These are phyloP conservation scores for Lumnitzera racemosa DNA, from an alignment of 345 rosid genomes.

Conservation along the genomic window DNA sequence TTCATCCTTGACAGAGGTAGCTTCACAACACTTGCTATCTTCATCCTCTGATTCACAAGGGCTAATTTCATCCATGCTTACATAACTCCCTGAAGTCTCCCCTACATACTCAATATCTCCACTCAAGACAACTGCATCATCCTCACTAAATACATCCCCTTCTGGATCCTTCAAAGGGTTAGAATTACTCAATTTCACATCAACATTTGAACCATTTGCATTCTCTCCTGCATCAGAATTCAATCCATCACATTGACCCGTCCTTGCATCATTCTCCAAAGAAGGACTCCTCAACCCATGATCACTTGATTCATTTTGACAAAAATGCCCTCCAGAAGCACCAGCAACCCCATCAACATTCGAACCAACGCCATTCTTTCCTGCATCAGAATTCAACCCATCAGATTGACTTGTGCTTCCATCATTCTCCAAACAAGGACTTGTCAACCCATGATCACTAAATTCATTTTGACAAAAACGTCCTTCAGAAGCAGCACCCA, in stretches of 20 bases:
- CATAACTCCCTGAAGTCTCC: constrained; percentile 2
- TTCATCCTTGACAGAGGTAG: background rate
- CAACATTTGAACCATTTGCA: background rate
- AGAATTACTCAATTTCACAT: background rate
- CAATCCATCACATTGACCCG: background rate
- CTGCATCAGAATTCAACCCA: background rate
- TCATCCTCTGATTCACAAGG: constrained; percentile 6
- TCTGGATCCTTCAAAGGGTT: background rate
- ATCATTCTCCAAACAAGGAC: background rate
- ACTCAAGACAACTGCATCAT: constrained; percentile 10
- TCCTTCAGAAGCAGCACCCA: too few relatives aligned
- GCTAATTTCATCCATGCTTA: background rate
- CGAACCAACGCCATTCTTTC: background rate
- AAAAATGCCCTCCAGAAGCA: too few relatives aligned
- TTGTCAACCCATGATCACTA: too few relatives aligned
- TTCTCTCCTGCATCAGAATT: background rate
- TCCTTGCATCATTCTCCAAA: constrained; percentile 1
- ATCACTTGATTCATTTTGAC: too few relatives aligned
- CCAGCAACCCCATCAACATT: background rate
- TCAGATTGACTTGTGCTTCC: background rate
- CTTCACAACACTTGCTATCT: background rate
- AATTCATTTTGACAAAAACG: too few relatives aligned
- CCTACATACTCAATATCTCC: constrained; percentile 11
- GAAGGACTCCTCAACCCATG: too few relatives aligned
- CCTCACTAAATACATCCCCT: constrained; percentile 9